Percentiles rank a stretch among this genome's conserved stretches.
Conservation (phyloP, 169 alveolate species). For the Plasmodium chabaudi region DNA sequence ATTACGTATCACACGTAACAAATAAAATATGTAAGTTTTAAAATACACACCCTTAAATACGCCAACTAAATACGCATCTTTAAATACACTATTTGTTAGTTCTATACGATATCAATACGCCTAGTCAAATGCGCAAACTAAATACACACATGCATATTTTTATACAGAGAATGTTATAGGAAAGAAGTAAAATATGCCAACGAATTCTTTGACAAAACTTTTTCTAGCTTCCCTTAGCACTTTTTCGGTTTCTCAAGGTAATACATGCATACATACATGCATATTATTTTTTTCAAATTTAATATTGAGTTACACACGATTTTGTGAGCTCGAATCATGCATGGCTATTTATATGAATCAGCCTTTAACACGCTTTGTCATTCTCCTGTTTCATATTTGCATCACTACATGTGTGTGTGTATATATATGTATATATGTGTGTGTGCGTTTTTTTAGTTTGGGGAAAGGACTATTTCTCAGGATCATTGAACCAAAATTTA, state of each 20-base stretch:
- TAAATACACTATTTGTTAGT: no score
- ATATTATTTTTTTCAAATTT: background rate
- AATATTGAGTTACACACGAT: no score
- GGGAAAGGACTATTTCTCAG: conserved; percentile 34
- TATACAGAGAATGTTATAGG: conserved; percentile 42
- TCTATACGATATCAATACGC: no score
- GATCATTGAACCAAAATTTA: conserved; percentile 31
- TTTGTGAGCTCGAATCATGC: background rate
- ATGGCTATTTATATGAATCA: background rate
- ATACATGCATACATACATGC: background rate
- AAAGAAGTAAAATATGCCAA: conserved; percentile 47
- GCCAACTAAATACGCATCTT: no score
- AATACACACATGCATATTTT: background rate
- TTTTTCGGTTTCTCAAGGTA: conserved; percentile 27
- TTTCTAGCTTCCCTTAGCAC: conserved; percentile 22
- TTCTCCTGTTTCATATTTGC: background rate
- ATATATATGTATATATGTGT: conserved; percentile 1
- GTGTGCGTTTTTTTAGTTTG: conserved; percentile 3
- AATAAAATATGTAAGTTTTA: no score
- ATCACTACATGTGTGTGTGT: background rate
- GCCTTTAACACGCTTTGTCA: background rate
- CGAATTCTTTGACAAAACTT: conserved; percentile 24
- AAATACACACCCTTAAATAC: no score
- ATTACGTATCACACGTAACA: no score
- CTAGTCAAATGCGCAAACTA: no score